These are phyloP conservation scores for Trichothecium roseum DNA, from an alignment of 2,329 filamentous ascomycete species.

Conservation along the genomic window DNA sequence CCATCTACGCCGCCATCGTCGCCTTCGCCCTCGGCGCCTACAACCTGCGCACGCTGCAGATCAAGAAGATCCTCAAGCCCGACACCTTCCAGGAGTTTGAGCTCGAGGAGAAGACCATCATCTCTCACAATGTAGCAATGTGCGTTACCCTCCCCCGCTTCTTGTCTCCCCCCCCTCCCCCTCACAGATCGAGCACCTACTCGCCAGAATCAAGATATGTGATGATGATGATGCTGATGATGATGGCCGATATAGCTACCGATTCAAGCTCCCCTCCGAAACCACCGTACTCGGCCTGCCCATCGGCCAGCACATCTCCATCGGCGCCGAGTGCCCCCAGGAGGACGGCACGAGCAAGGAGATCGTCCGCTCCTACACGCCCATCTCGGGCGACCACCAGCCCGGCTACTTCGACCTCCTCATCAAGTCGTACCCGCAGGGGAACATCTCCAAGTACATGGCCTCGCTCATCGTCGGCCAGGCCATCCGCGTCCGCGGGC, in stretches of 20 bases:
- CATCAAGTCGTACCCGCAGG: constrained; percentile 95
- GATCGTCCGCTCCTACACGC: constrained; percentile 85
- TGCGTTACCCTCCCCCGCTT: too few relatives aligned
- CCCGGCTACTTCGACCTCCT: constrained; percentile 91
- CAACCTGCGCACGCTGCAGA: constrained; percentile 60
- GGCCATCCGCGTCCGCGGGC: constrained; percentile 81
- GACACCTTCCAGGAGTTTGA: constrained; percentile 84
- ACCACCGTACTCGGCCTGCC: constrained; percentile 85
- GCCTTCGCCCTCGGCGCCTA: constrained; percentile 56
- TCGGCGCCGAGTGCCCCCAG: constrained; percentile 64
- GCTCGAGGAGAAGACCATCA: constrained; percentile 86
- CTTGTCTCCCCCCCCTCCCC: background rate
- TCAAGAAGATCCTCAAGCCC: constrained; percentile 77
- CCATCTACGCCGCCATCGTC: constrained; percentile 57
- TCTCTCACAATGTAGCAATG: constrained; percentile 98
- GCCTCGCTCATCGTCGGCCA: constrained; percentile 74
- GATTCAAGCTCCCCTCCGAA: constrained; percentile 72
- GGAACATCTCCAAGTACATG: constrained; percentile 94
- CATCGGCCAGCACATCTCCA: constrained; percentile 98
- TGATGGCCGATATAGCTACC: constrained; percentile 51
- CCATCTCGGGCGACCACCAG: constrained; percentile 80
- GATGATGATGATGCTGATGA: background rate
- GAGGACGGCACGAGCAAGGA: constrained; percentile 67
- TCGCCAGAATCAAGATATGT: background rate
- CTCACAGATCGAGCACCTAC: background rate